Evolutionary conservation across 2,329 filamentous ascomycete genomes (phyloP), one percentile per base, ranked within the genome.

Genomic region (Magnaporthiopsis poae): DNA sequence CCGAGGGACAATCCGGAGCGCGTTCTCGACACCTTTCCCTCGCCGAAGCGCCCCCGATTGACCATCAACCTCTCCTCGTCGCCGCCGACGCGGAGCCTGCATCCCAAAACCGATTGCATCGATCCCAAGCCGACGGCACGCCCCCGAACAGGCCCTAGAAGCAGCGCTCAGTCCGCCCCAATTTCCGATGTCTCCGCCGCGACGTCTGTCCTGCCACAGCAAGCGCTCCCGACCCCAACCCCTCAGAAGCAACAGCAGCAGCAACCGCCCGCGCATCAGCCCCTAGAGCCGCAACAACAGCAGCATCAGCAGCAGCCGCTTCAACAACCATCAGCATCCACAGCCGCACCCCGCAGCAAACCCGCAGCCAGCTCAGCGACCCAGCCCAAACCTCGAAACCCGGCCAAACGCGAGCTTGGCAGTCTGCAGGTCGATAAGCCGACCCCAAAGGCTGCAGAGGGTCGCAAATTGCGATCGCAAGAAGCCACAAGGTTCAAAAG

Each of bases 401-500:
- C 85, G 70, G 82, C 87, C 69, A 84, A 81, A 72, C 84, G 87
- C 73, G 86, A 88, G 75, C 76, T 87, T 70, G 81, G 84, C 71
- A 77, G 80, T 63, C 74, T 88, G 70, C 83, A 87, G 72, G 21
- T 27, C 56, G 59, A 61, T 9, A 81, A 83, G 52, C 77, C 74
- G 69, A 72, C 76, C 33, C 75, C 77, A 60, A 80, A 82, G 70
- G 77, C 77, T 52, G 46, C 62, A 31, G 88, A 90, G 71, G 89
- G 93, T 70, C 84, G 85, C 73, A 94, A 92, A 74, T 80, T 97
- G 75, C 86, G 94, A 69, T 96, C 92, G 65, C 90, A 96, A 73
- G 92, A 96, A 72, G 90, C 89, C 13, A 89, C 89, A 65, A 85
- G 91, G 71, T 89, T 92, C 78, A 96, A 96, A 82, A 97, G 92